phyloP scores from a whole-genome alignment of 495 filamentous ascomycete species.

The Penicillium salamii region DNA sequence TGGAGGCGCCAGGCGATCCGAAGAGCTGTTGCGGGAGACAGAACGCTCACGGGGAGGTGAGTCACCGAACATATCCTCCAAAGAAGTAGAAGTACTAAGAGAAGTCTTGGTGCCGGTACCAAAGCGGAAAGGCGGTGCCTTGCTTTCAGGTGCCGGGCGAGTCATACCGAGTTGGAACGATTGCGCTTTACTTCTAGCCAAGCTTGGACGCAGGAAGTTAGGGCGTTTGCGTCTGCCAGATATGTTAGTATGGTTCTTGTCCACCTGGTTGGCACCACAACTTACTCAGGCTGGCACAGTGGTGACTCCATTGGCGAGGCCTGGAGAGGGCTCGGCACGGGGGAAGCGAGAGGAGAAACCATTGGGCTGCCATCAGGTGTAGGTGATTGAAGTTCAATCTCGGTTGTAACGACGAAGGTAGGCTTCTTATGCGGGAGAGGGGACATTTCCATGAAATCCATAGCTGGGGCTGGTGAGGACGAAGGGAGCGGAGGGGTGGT shows the following conservation, averaged over 20 bases:
- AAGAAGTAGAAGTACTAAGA: slow-evolving; percentile 57
- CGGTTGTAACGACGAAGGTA: slow-evolving; percentile 53
- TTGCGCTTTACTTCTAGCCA: slow-evolving; percentile 42
- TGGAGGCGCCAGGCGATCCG: slow-evolving; percentile 36
- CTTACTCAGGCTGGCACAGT: slow-evolving; percentile 37
- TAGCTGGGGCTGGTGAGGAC: slow-evolving; percentile 73
- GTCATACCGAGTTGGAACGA: slow-evolving; percentile 39
- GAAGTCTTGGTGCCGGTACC: slow-evolving; percentile 55
- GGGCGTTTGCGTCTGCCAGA: slow-evolving; percentile 37
- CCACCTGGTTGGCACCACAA: slow-evolving; percentile 3
- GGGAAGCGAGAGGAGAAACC: slow-evolving; percentile 45
- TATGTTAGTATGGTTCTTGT: background rate
- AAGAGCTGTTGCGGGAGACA: slow-evolving; percentile 30
- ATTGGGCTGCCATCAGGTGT: slow-evolving; percentile 53
- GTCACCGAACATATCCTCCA: slow-evolving; percentile 74
- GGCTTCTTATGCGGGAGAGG: slow-evolving; percentile 93
- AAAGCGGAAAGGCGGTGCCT: slow-evolving; percentile 73
- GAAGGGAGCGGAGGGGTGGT: slow-evolving; percentile 81
- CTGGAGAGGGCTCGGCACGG: slow-evolving; percentile 41
- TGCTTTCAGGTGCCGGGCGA: slow-evolving; percentile 49
- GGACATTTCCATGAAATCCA: slow-evolving; percentile 90
- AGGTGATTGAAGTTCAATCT: slow-evolving; percentile 66
- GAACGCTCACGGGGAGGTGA: slow-evolving; percentile 71
- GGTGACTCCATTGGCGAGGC: slow-evolving; percentile 54
- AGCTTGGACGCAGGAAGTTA: slow-evolving; percentile 39